Conservation (phyloP, 2,329 filamentous ascomycete species). For the Fusarium anthophilum region DNA sequence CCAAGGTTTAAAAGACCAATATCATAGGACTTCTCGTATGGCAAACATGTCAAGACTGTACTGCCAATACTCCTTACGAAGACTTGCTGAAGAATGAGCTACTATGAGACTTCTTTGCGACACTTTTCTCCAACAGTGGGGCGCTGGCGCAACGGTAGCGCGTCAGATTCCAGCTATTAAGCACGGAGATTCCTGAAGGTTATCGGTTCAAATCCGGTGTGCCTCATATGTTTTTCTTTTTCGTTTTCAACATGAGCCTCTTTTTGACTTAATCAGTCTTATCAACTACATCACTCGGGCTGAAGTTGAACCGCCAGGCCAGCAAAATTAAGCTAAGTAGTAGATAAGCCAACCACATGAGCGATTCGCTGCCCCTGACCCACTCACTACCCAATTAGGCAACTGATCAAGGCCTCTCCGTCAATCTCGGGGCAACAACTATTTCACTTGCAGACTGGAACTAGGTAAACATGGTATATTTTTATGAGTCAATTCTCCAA, state of each 20-base stretch:
- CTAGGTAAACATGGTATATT: no score
- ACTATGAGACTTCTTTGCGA: accelerated
- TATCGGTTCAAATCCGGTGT: conserved; percentile 2
- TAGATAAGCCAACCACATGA: accelerated
- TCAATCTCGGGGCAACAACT: background rate
- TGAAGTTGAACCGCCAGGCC: accelerated
- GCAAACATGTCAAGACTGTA: background rate
- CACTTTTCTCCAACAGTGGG: background rate
- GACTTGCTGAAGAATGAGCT: accelerated
- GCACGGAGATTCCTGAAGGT: background rate
- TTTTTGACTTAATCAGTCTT: accelerated
- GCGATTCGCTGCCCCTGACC: accelerated
- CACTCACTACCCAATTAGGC: background rate
- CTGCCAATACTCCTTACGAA: no score
- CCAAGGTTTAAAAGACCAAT: accelerated
- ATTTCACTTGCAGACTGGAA: no score
- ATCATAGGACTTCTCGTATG: background rate
- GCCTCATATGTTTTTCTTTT: background rate
- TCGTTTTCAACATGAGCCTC: accelerated
- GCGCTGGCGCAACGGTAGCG: background rate
- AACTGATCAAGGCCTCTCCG: accelerated
- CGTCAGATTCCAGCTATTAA: background rate
- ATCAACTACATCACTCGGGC: accelerated
- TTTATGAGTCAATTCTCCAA: background rate
- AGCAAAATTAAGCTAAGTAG: background rate